Percentiles rank a stretch among this genome's conserved stretches.
phyloP scores from a whole-genome alignment of 495 filamentous ascomycete genomes.

The Aspergillus leporis region DNA sequence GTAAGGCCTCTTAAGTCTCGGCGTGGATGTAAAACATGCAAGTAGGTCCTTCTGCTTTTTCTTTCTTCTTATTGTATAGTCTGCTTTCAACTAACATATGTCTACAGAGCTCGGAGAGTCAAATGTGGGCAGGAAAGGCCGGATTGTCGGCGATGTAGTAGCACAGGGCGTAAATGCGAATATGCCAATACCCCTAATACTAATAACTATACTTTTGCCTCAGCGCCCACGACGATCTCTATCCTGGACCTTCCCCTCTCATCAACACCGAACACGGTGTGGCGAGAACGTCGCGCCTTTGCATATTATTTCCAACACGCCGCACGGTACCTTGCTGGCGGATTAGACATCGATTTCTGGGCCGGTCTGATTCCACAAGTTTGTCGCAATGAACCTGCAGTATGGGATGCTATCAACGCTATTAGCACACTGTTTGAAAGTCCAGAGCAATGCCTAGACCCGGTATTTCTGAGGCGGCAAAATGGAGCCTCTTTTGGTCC shows the following conservation, averaged over 20 bases:
- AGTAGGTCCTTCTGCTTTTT: conserved; percentile 23
- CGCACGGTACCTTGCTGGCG: conserved; percentile 47
- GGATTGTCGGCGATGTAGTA: conserved; percentile 45
- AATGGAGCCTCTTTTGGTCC: neutral
- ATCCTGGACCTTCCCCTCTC: conserved; percentile 20
- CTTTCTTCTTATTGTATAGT: neutral
- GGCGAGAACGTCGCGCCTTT: conserved; percentile 44
- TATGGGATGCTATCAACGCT: conserved; percentile 53
- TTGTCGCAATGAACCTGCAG: conserved; percentile 53
- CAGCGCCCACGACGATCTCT: conserved; percentile 5
- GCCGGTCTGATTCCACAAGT: conserved; percentile 53
- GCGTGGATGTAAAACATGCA: conserved; percentile 45
- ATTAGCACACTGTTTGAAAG: conserved; percentile 53
- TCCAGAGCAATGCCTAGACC: conserved; percentile 19
- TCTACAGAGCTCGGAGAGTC: conserved; percentile 46
- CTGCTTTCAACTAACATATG: neutral
- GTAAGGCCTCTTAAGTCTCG: conserved; percentile 25
- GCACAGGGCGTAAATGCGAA: conserved; percentile 52
- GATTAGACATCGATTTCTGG: conserved; percentile 53
- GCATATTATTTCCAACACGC: conserved; percentile 53
- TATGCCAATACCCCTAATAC: conserved; percentile 21
- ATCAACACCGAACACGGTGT: conserved; percentile 26
- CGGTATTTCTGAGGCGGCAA: conserved; percentile 16
- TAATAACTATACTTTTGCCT: conserved; percentile 10
- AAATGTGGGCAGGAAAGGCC: conserved; percentile 62